These are phyloP conservation scores for Phoma herbarum DNA, from an alignment of 2,329 filamentous ascomycete genomes.

Conservation along the genomic window DNA sequence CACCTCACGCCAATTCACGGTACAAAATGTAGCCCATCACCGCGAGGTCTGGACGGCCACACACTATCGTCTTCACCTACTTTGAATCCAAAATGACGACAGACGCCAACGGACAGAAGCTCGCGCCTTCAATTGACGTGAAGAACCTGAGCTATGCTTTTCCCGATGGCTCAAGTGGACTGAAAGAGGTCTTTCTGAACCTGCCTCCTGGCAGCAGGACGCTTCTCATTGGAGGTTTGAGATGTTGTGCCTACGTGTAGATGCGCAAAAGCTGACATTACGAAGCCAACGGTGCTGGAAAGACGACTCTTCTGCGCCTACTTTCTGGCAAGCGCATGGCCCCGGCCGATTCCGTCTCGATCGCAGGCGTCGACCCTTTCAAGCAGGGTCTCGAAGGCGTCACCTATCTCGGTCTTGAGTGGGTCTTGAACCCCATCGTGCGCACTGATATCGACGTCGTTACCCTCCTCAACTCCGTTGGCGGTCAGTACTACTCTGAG, in stretches of 20 bases:
- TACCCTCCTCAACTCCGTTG: constrained; percentile 84
- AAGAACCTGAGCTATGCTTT: constrained; percentile 86
- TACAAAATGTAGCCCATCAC: constrained; percentile 18
- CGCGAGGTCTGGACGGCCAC: not conserved
- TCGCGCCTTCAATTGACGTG: constrained; percentile 73
- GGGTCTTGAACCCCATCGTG: constrained; percentile 97
- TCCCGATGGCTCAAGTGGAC: constrained; percentile 81
- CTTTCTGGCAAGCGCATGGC: constrained; percentile 95
- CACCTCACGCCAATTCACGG: constrained; percentile 10
- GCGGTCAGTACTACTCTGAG: constrained; percentile 81
- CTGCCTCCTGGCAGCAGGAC: constrained; percentile 87
- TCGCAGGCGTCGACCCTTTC: constrained; percentile 91
- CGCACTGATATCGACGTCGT: constrained; percentile 92
- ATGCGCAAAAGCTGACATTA: not conserved
- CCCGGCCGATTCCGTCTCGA: constrained; percentile 74
- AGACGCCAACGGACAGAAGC: constrained; percentile 27
- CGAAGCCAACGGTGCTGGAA: constrained; percentile 89
- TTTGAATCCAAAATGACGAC: constrained; percentile 31
- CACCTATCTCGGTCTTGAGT: constrained; percentile 96
- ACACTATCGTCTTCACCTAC: not conserved
- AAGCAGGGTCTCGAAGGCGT: constrained; percentile 89
- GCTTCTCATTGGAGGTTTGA: constrained; percentile 80
- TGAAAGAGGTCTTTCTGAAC: constrained; percentile 75
- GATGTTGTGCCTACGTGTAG: not conserved
- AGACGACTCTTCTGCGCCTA: constrained; percentile 94